Percentiles rank a stretch among this genome's conserved stretches.
Conservation (phyloP, 768 basidiomycete species). For the Pholiota conissans region DNA sequence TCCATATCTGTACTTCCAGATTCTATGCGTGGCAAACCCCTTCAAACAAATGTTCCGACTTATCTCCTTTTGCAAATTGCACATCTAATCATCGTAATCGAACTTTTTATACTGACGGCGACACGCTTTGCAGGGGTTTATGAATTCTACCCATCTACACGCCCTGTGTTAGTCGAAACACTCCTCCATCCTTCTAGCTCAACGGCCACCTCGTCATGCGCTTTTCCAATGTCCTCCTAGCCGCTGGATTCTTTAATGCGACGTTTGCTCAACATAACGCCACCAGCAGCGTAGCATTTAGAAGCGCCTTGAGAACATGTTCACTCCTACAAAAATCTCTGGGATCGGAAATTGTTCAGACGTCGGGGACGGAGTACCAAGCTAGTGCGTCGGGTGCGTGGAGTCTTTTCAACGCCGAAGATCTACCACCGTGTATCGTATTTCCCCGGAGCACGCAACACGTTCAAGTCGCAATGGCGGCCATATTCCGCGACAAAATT, state of each 20-base stretch:
- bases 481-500: constrained; percentile 32
- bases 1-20: constrained; percentile 1
- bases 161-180: constrained; percentile 6
- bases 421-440: constrained; percentile 36
- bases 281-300: constrained; percentile 4
- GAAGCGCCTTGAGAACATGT: constrained; percentile 20
- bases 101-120: constrained; percentile 13
- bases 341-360: constrained; percentile 24
- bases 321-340: constrained; percentile 19
- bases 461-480: constrained; percentile 38
- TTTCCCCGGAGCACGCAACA: constrained; percentile 30
- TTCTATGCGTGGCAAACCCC: not conserved
- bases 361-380: constrained; percentile 19
- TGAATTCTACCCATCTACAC: constrained; percentile 7
- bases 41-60: constrained; percentile 13
- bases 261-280: constrained; percentile 10
- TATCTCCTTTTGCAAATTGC: constrained; percentile 19
- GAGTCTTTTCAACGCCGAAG: constrained; percentile 34
- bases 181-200: constrained; percentile 9
- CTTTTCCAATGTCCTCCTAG: constrained; percentile 13
- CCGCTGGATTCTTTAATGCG: constrained; percentile 10
- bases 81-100: constrained; percentile 17
- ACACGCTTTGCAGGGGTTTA: constrained; percentile 7
- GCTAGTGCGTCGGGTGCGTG: constrained; percentile 24
- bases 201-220: constrained; percentile 20